These are phyloP conservation scores for Russula sp. DNA, from an alignment of 768 basidiomycete genomes.

Conservation along the genomic window DNA sequence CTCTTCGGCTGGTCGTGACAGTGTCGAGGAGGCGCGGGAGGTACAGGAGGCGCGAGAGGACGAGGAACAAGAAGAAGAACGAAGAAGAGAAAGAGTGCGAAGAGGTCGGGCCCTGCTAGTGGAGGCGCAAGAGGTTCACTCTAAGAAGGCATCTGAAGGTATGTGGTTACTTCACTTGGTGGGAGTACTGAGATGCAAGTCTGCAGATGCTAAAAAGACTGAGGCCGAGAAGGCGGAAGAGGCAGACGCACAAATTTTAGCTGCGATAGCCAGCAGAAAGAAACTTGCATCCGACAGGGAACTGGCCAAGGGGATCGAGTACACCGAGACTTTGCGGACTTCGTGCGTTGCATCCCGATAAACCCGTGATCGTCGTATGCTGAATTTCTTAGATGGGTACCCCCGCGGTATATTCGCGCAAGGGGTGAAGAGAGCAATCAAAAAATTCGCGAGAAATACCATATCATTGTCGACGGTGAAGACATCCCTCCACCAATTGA, in stretches of 20 bases:
- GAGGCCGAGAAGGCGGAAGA: constrained; percentile 82
- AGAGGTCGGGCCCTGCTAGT: constrained; percentile 83
- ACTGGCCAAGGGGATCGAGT: constrained; percentile 86
- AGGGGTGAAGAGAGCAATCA: constrained; percentile 63
- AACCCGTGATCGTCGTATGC: background rate
- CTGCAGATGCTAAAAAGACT: constrained; percentile 77
- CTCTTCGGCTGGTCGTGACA: constrained; percentile 47
- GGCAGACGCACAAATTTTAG: constrained; percentile 84
- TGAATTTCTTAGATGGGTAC: constrained; percentile 65
- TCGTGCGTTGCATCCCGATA: constrained; percentile 47
- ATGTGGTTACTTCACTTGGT: constrained; percentile 17
- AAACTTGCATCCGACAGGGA: constrained; percentile 92
- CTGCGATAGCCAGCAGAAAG: constrained; percentile 84
- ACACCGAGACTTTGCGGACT: constrained; percentile 78
- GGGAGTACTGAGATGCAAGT: background rate
- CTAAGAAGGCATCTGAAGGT: constrained; percentile 78
- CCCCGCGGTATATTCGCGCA: constrained; percentile 78
- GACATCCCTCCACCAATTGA: constrained; percentile 91
- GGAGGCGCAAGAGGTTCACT: constrained; percentile 95
- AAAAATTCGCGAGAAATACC: constrained; percentile 79
- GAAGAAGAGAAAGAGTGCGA: constrained; percentile 62
- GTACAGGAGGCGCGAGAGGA: constrained; percentile 61
- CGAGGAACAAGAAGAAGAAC: constrained; percentile 74
- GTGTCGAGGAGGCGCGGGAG: constrained; percentile 44
- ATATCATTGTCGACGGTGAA: constrained; percentile 93